Evolutionary conservation across 148 eudicot species (phyloP), one percentile per base, ranked within the genome.

Genomic region (Nepenthes gracilis): DNA sequence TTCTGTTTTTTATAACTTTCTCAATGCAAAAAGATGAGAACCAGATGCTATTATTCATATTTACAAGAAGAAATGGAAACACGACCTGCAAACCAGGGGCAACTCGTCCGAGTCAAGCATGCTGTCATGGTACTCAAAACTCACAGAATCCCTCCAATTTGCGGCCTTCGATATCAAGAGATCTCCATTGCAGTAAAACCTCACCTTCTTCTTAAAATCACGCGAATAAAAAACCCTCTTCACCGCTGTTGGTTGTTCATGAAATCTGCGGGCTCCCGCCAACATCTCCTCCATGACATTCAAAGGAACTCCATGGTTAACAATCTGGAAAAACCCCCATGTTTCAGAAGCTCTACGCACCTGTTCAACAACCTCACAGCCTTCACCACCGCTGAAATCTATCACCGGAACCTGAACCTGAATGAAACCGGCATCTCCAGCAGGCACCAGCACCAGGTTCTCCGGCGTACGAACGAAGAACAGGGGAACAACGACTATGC

Each of bases 291-390:
- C 60, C 55, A 81, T 53, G 34, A 72, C 73, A 51, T 1, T 11
- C 2, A 2, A 7, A 4, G 85, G 79, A 9, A 84, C 64, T 9
- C 78, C 90, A 70, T 84, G 89, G 52, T 77, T 71, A 23, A 76
- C 47, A 36, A 83, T 48, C 54, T 69, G 85, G 68, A 84, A 84
- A 15, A 78, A 38, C 1, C 89, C 89, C 85, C 83, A 81, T 8
- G 62, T 54, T 54, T 50, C 64, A 2, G 72, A 66, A 34, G 88
- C 88, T 13, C 66, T 69, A 2, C 68, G 58, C 12, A 80, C 61
- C 36, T 70, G 64, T 3, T 56, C 58, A 6, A 75, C 58, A 1
- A 83, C 64, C 54, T 62, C 59, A 33, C 15, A 7, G 4, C 81
- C 72, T 23, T 64, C 45, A 15, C 35, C 56, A 1, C 73, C 81